Evolutionary conservation across 805 yeast genomes (phyloP).

Genomic region (Henningerozyma blattae): DNA sequence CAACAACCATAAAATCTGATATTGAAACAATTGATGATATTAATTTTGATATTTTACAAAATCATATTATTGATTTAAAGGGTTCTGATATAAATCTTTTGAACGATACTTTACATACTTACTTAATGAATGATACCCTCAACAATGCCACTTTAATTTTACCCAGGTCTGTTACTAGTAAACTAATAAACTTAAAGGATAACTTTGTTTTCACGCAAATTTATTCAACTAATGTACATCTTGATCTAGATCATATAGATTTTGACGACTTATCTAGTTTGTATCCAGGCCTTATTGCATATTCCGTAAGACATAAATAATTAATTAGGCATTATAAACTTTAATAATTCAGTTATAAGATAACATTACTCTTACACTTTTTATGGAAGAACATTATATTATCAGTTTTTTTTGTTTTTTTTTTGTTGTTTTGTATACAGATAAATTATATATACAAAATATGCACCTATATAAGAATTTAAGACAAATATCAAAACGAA

Average conservation of each 20-base stretch:
- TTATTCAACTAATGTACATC: constrained; percentile 36
- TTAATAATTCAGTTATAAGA: too few relatives aligned
- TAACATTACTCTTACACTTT: too few relatives aligned
- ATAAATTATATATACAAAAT: too few relatives aligned
- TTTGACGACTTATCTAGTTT: constrained; percentile 32
- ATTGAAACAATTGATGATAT: constrained; percentile 12
- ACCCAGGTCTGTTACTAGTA: constrained; percentile 10
- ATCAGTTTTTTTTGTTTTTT: too few relatives aligned
- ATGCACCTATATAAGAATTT: too few relatives aligned
- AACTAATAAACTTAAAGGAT: not conserved
- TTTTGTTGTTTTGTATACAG: too few relatives aligned
- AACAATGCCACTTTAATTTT: constrained; percentile 7
- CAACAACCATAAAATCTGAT: constrained; percentile 11
- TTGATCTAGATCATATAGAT: constrained; percentile 70
- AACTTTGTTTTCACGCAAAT: constrained; percentile 7
- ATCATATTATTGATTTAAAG: constrained; percentile 33
- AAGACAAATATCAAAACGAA: too few relatives aligned
- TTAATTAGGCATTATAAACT: too few relatives aligned
- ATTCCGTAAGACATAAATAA: constrained; percentile 18
- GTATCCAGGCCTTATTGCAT: constrained; percentile 54
- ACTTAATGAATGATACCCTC: constrained; percentile 4
- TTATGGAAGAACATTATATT: too few relatives aligned
- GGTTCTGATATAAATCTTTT: constrained; percentile 29
- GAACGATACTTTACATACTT: constrained; percentile 9
- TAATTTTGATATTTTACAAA: constrained; percentile 4